Base-by-base conservation (phyloP, 495 filamentous ascomycete species). In the Cladorrhinum samala region DNA sequence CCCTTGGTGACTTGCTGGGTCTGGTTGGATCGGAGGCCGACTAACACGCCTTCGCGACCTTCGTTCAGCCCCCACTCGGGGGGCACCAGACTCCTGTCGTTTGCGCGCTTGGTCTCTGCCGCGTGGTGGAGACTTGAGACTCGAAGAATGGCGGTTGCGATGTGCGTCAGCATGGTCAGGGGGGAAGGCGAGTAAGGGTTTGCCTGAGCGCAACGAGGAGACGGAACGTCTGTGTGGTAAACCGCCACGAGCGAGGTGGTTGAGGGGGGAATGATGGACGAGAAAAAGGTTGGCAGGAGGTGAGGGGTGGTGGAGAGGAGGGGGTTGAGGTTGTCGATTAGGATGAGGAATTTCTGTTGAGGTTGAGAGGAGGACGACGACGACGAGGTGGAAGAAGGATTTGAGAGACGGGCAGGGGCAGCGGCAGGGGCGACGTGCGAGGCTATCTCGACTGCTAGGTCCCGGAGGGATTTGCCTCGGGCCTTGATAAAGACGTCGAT, bases 41-140 rank as follows among this genome's bases (percentile, higher is more conserved):
- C 60, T 0, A 95, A 58, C 11, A 91, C 77, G 25, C 91, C 91
- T 57, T 94, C 88, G 21, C 76, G 73, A 9, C 80, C 80, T 65
- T 94, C 87, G 16, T 73, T 74, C 0, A 96, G 74, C 1, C 93
- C 93, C 60, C 85, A 95, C 16, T 77, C 73, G 0, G 92, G 93
- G 46, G 81, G 81, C 17, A 72, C 79, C 17, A 86, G 66, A 54
- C 85, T 88, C 50, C 84, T 77, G 58, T 91, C 82, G 6, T 76
- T 77, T 4, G 89, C 88, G 14, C 73, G 72, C 59, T 87, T 88
- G 27, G 73, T 72, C 9, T 80, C 80, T 9, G 92, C 69, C 37
- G 83, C 76, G 38, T 96, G 89, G 3, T 79, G 71, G 52, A 95
- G 77, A 16, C 79, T 83, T 0, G 62, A 65, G 16, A 74, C 61